Conservation (phyloP, 1,284 basidiomycete genomes). For the Fomitopsis pinicola region DNA sequence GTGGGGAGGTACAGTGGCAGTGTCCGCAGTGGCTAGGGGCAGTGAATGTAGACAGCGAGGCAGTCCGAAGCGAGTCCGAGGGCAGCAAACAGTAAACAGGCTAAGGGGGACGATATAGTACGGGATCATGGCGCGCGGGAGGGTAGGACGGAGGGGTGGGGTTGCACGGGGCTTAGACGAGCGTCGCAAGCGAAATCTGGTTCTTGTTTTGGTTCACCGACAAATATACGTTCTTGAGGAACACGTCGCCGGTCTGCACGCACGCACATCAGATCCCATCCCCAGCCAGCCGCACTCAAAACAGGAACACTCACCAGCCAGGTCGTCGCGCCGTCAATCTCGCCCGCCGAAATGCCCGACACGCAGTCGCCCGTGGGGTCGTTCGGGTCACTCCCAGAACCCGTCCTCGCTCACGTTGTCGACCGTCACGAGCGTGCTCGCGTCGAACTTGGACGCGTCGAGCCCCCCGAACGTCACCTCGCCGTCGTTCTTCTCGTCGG, state of each 20-base stretch:
- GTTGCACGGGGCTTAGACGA: constrained; percentile 8
- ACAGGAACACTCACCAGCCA: constrained; percentile 59
- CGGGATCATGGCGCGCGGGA: not conserved
- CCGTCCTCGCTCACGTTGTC: constrained; percentile 57
- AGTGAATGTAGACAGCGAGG: not conserved
- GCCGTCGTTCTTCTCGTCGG: constrained; percentile 74
- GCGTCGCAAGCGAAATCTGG: constrained; percentile 60
- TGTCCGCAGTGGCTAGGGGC: not conserved
- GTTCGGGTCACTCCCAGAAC: constrained; percentile 73
- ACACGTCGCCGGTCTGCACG: constrained; percentile 57
- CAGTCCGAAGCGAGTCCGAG: not conserved
- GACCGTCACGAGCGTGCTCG: constrained; percentile 49
- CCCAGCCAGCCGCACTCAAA: not conserved
- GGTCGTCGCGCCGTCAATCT: constrained; percentile 56
- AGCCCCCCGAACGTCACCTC: constrained; percentile 80
- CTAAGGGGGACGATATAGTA: not conserved
- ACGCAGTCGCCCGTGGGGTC: constrained; percentile 68
- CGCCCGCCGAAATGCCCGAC: constrained; percentile 69
- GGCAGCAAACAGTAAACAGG: not conserved
- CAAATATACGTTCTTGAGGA: constrained; percentile 80
- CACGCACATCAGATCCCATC: not conserved
- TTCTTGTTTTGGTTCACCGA: constrained; percentile 69
- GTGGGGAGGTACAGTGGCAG: not conserved
- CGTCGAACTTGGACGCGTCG: constrained; percentile 66
- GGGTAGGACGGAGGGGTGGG: not conserved